Evolutionary conservation across 768 basidiomycete genomes (phyloP).

Genomic region (Tulasnella sp.): DNA sequence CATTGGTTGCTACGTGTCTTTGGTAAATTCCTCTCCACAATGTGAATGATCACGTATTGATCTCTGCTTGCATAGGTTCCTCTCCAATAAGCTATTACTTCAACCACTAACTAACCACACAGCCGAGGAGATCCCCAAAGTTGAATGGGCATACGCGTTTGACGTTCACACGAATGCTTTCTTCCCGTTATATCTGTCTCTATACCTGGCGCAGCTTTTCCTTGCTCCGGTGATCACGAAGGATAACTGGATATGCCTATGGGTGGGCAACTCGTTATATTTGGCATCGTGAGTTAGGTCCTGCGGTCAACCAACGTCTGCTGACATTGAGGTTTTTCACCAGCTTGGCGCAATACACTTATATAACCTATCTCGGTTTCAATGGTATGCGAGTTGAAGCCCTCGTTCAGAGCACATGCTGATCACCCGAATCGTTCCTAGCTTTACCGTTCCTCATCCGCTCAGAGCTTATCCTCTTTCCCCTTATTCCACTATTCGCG

Average conservation of each 20-base stretch:
- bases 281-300: constrained; percentile 60
- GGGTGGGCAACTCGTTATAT: constrained; percentile 86
- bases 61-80: constrained; percentile 37
- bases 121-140: constrained; percentile 31
- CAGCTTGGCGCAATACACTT: constrained; percentile 82
- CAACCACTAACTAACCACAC: constrained; percentile 28
- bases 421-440: constrained; percentile 24
- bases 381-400: constrained; percentile 48
- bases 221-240: constrained; percentile 72
- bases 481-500: constrained; percentile 74
- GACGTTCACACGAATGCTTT: constrained; percentile 96
- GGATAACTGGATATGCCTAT: constrained; percentile 88
- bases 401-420: too few relatives aligned
- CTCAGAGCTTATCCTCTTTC: constrained; percentile 81
- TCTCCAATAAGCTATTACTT: constrained; percentile 61
- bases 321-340: background rate
- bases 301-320: background rate
- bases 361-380: constrained; percentile 80
- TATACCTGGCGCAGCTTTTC: constrained; percentile 83
- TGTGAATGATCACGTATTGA: constrained; percentile 20
- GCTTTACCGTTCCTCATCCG: constrained; percentile 93
- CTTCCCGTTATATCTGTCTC: constrained; percentile 83
- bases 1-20: constrained; percentile 61
- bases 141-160: constrained; percentile 93
- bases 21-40: constrained; percentile 42